A percentile compares a stretch with the other conserved stretches of the same genome.
Evolutionary conservation across 257 asterid species (phyloP).

Genomic region (Cynanchum wilfordii): DNA sequence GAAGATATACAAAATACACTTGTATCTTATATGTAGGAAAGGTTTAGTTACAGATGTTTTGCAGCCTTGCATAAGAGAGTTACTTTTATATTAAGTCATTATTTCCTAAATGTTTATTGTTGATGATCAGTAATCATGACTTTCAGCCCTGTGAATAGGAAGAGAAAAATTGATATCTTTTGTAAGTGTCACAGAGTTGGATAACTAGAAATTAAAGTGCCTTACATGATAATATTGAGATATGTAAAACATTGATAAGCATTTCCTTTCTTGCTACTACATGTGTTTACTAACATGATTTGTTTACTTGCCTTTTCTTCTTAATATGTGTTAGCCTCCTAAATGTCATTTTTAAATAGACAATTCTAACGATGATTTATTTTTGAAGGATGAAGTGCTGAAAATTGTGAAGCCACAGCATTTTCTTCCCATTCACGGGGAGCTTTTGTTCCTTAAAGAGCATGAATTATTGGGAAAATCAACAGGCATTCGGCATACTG

Average conservation of each 20-base stretch:
- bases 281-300: too few relatives aligned
- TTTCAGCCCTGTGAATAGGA: background rate
- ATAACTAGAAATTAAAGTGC: background rate
- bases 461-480: conserved; percentile 92
- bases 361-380: background rate
- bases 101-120: background rate
- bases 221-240: background rate
- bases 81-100: background rate
- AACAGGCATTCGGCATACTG: conserved; percentile 88
- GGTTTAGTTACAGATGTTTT: background rate
- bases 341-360: background rate
- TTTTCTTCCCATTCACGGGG: conserved; percentile 96
- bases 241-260: background rate
- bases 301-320: too few relatives aligned
- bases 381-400: conserved; percentile 84
- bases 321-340: background rate
- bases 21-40: background rate
- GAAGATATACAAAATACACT: background rate
- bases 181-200: background rate
- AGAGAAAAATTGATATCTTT: background rate
- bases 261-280: background rate
- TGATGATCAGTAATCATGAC: background rate
- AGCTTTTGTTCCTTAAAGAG: conserved; percentile 94
- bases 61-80: background rate
- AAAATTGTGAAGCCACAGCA: conserved; percentile 97